Evolutionary conservation across 179 eudicot species (phyloP).

Genomic region (Spergularia azorica): DNA sequence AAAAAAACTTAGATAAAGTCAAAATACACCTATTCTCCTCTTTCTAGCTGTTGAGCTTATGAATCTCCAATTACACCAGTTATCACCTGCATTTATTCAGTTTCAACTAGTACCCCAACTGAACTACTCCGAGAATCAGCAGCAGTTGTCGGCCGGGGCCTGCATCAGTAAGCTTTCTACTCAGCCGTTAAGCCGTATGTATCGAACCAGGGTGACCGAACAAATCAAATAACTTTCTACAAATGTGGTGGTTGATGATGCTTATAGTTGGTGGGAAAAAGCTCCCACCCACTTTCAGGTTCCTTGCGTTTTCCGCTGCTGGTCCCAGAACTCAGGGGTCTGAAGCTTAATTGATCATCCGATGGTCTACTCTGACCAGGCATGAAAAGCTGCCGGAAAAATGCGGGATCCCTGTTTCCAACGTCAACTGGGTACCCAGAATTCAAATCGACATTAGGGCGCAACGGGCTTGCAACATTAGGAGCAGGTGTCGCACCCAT

Average conservation of each 20-base stretch:
- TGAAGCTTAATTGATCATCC: slow-evolving; percentile 48
- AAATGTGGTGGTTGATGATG: slow-evolving; percentile 62
- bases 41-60: slow-evolving; percentile 20
- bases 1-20: slow-evolving; percentile 17
- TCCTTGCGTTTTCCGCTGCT: slow-evolving; percentile 74
- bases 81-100: slow-evolving; percentile 28
- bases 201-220: slow-evolving; percentile 2
- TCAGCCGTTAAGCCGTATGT: slow-evolving; percentile 13
- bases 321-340: slow-evolving; percentile 45
- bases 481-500: slow-evolving; percentile 41
- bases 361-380: slow-evolving; percentile 44
- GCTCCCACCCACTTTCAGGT: slow-evolving; percentile 76
- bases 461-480: slow-evolving; percentile 49
- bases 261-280: slow-evolving; percentile 45
- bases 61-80: slow-evolving; percentile 12
- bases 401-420: slow-evolving; percentile 47
- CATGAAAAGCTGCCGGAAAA: slow-evolving; percentile 53
- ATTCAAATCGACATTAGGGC: slow-evolving; percentile 57
- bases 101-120: slow-evolving; percentile 23
- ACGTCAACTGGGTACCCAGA: slow-evolving; percentile 52
- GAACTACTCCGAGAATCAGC: slow-evolving; percentile 32
- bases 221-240: slow-evolving; percentile 33
- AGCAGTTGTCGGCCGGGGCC: background rate
- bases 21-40: slow-evolving; percentile 30
- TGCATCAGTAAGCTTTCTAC: slow-evolving; percentile 17